Conservation (phyloP, 768 basidiomycete species). For the Cytidiella melzeri region DNA sequence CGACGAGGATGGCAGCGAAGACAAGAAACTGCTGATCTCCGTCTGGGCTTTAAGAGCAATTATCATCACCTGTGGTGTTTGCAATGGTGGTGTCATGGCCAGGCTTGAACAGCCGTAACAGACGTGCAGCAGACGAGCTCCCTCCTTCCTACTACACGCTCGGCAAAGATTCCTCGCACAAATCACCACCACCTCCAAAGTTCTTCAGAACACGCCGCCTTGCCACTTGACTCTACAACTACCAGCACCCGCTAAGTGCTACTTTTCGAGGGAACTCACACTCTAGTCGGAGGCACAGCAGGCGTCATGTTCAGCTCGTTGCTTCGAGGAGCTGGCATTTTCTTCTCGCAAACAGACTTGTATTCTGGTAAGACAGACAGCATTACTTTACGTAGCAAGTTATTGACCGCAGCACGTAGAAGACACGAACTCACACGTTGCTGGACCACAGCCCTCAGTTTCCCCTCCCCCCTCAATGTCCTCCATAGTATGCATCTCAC, state of each 20-base stretch:
- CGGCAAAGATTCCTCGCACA: slow-evolving; percentile 44
- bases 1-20: too few relatives aligned
- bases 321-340: not conserved
- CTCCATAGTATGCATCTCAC: slow-evolving; percentile 9
- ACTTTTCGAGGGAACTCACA: not conserved
- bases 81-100: too few relatives aligned
- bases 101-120: slow-evolving; percentile 38
- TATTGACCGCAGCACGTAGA: not conserved
- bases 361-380: not conserved
- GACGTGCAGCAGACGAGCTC: slow-evolving; percentile 40
- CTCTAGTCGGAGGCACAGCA: slow-evolving; percentile 3
- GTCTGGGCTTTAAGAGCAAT: too few relatives aligned
- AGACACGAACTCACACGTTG: not conserved
- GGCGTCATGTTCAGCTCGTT: not conserved
- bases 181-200: not conserved
- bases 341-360: not conserved
- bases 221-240: not conserved
- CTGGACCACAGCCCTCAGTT: slow-evolving; percentile 12
- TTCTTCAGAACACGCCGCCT: slow-evolving; percentile 1
- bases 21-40: too few relatives aligned
- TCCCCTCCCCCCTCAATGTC: slow-evolving; percentile 8
- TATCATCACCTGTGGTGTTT: too few relatives aligned
- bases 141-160: slow-evolving; percentile 42
- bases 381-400: too few relatives aligned
- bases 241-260: not conserved